Evolutionary conservation across 2,329 filamentous ascomycete genomes (phyloP).

Genomic region (Fusarium hainanense): DNA sequence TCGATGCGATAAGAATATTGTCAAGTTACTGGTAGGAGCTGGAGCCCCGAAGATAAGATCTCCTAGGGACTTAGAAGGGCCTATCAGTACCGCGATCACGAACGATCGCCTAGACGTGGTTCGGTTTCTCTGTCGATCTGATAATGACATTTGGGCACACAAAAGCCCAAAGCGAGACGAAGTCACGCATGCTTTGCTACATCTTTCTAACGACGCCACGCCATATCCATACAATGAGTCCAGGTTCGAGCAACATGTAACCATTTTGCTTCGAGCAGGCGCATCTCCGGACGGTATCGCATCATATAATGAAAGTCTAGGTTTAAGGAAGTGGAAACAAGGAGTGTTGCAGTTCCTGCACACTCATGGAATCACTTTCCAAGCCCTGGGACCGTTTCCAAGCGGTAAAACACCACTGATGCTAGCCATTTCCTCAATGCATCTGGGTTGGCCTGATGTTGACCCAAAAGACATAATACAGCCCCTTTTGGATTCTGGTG

Average conservation of each 20-base stretch:
- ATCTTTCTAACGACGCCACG: not conserved
- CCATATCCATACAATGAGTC: not conserved
- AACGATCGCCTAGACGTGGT: constrained; percentile 4
- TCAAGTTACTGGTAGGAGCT: not conserved
- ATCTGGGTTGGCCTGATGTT: rapidly evolving
- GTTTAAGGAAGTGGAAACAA: not conserved
- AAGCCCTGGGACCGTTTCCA: not conserved
- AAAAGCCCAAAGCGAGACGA: not conserved
- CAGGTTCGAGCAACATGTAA: not conserved
- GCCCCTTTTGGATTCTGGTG: constrained; percentile 7
- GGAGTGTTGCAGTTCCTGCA: not conserved
- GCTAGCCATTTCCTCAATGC: not conserved
- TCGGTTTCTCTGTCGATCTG: constrained; percentile 7
- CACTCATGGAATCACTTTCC: not conserved
- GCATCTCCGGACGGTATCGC: not conserved
- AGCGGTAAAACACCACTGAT: constrained; percentile 7
- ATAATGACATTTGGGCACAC: not conserved
- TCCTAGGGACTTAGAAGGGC: not conserved
- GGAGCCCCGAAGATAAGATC: not conserved
- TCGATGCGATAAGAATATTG: not conserved
- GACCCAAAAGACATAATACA: not conserved
- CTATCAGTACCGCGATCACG: constrained; percentile 7
- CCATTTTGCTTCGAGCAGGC: not conserved
- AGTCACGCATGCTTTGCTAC: not conserved
- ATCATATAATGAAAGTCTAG: not conserved